Conservation (phyloP, 148 eudicot genomes). For the Heliosperma pusillum region DNA sequence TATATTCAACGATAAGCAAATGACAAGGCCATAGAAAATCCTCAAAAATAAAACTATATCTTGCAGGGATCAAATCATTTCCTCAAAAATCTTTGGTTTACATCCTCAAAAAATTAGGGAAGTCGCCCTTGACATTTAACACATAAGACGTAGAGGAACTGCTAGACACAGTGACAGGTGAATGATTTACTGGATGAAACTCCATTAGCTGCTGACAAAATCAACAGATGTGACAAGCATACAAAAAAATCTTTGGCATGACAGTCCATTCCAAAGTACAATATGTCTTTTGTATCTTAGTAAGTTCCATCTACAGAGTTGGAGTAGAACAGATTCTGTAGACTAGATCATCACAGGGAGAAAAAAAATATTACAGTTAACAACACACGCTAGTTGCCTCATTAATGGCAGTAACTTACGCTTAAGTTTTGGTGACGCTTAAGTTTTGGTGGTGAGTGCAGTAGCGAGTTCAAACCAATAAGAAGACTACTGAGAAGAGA, state of each 20-base stretch:
- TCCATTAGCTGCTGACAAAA: background rate
- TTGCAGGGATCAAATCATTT: background rate
- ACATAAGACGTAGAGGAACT: background rate
- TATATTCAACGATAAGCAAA: background rate
- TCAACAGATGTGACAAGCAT: background rate
- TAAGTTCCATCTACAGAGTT: background rate
- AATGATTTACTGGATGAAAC: background rate
- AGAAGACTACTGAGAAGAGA: background rate
- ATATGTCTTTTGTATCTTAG: too few species aligned
- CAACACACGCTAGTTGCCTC: background rate
- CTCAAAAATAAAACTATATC: background rate
- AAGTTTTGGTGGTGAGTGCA: background rate
- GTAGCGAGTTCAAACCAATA: background rate
- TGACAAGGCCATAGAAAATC: background rate
- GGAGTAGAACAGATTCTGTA: background rate
- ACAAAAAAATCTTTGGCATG: background rate
- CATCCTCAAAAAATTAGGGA: background rate
- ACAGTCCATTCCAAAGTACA: background rate
- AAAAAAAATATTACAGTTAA: background rate
- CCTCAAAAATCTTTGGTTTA: background rate
- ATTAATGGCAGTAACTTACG: background rate
- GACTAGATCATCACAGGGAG: background rate
- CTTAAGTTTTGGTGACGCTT: background rate
- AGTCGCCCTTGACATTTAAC: background rate
- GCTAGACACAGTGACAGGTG: background rate